Conservation (phyloP, 768 basidiomycete genomes). For the Asterophora parasitica region DNA sequence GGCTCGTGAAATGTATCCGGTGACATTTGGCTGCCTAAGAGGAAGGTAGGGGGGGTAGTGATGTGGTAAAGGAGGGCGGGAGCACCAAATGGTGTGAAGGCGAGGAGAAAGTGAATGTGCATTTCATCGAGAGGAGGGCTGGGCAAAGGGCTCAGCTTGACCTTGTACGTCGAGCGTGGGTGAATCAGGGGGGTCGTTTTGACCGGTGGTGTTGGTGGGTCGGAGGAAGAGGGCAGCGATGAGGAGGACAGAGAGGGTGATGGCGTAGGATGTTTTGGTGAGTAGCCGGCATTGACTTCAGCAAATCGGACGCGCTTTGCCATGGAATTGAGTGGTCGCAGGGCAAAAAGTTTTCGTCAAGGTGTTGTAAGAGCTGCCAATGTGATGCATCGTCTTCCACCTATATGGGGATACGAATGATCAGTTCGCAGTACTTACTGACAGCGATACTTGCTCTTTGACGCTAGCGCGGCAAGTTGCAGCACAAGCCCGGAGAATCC, state of each 20-base stretch:
- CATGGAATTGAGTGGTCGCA: conserved; percentile 19
- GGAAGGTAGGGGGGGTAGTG: conserved; percentile 26
- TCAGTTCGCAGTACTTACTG: too few species aligned
- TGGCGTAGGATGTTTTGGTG: conserved; percentile 28
- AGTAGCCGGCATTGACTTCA: conserved; percentile 31
- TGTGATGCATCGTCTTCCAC: conserved; percentile 1
- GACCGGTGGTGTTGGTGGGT: conserved; percentile 30
- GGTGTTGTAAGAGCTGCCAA: conserved; percentile 8
- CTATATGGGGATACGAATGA: conserved; percentile 13
- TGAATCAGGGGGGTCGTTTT: conserved; percentile 28
- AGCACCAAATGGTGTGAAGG: conserved; percentile 27
- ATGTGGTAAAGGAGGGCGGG: conserved; percentile 37
- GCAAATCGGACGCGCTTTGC: conserved; percentile 41
- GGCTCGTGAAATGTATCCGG: conserved; percentile 33
- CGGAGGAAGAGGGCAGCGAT: conserved; percentile 33
- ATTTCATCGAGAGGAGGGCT: conserved; percentile 24
- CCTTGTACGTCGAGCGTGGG: conserved; percentile 20
- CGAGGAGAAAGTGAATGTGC: conserved; percentile 40
- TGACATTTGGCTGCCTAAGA: conserved; percentile 20
- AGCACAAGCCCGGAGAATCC: background rate
- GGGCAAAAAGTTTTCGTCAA: conserved; percentile 10
- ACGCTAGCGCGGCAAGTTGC: background rate
- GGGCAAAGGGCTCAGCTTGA: conserved; percentile 18
- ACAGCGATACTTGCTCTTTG: background rate
- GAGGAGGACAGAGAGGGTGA: conserved; percentile 33